Evolutionary conservation across 148 eudicot species (phyloP), one percentile per base, ranked within the genome.

Genomic region (Vaccinium vitisidaea): DNA sequence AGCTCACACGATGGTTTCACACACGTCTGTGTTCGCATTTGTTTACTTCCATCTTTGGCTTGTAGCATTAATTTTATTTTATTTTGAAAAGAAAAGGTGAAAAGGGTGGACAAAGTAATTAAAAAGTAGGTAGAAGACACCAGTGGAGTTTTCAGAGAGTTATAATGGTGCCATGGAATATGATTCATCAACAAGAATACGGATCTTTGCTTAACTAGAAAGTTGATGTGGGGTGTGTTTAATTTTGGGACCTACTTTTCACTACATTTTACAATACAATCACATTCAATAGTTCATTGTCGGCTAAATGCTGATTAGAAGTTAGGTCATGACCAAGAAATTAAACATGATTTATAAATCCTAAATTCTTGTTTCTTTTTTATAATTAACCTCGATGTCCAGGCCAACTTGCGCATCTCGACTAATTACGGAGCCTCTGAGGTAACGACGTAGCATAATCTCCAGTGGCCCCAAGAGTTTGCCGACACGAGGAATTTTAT

Each of bases 201-300:
- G 36, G 73, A 67, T 67, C 76, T 71, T 71, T 71, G 76, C 76
- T 71, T 71, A 71, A 71, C 76, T 71, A 71, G 48, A 71, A 71
- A 71, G 76, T 71, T 71, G 76, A 71, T 39, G 43, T 14, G 48
- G 76, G 6, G 18, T 32, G 76, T 71, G 73, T 27, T 27, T 25
- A 4, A 27, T 71, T 30, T 30, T 14, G 76, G 48, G 76, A 71
- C 76, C 76, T 15, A 71, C 76, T 71, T 30, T 71, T 36, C 36
- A 63, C 36, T 67, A 12, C 36, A 61, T n/a, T 25, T 19, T 61
- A n/a, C 69, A 27, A 67, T 27, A 67, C 43, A 71, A 67, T 67
- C 76, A 71, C 76, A 71, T 36, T 71, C 76, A 71, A 71, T 32
- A 71, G 36, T 71, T 49, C 48, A 36, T 71, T 71, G 76, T 71